Evolutionary conservation across 768 basidiomycete species (phyloP), one percentile per base, ranked within the genome.

Genomic region (Albatrellus ellisii): DNA sequence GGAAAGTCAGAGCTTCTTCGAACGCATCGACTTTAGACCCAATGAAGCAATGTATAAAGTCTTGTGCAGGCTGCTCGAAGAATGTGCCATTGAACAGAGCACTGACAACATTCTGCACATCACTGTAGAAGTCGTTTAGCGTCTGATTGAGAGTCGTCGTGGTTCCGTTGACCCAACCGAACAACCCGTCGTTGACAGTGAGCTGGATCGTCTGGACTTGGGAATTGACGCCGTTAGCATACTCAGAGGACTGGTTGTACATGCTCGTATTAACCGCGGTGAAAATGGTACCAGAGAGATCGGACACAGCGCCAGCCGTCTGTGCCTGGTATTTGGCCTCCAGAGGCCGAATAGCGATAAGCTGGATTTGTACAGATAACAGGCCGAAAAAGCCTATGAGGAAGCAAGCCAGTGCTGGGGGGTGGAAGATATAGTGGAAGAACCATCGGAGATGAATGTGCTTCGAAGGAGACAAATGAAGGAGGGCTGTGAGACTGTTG

Each of bases 81-180:
- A 91, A 72, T 4, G 91, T 92, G 6, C 77, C 77, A 36, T 85
- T 81, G 59, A 98, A 92, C 7, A 90, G 72, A 1, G 69, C 67
- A 42, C 68, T 63, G n/a, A 98, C 87, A 5, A 74, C 68, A 33
- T 71, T 66, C 59, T 94, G 85, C 25, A 99, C 62, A 38, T 89
- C 90, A 43, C 66, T 66, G 62, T 98, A 98, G 59, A 99, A 94
- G 35, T 67, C 69, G 56, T 74, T 80, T 53, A 99, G 64, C 3
- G 94, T 95, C 51, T 67, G 64, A 59, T 99, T 99, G 41, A 99
- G 70, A 5, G 80, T 77, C 3, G 75, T 77, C 1, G 90, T 94
- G 6, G 94, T 94, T 14, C 67, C 72, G 52, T 97, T 90, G 37
- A 98, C 80, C 92, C 92, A 98, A 8, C 91, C 90, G 48, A 98